Conservation (phyloP, 176 grass and related monocot genomes). For the Oryza meridionalis region DNA sequence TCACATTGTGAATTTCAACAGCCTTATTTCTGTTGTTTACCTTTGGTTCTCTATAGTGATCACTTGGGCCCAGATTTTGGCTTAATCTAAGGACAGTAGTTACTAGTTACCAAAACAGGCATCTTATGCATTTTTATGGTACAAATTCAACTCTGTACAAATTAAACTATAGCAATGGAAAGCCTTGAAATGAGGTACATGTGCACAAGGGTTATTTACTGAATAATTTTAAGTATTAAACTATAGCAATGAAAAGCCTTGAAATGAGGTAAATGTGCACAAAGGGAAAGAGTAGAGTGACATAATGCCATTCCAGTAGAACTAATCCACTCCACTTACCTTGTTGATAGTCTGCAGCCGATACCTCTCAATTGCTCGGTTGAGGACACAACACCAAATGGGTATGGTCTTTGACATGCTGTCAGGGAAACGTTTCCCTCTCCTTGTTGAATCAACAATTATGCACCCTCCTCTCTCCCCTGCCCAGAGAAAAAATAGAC, state of each 20-base stretch:
- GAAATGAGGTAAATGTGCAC: background rate
- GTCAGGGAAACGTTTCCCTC: conserved; percentile 89
- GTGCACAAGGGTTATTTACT: background rate
- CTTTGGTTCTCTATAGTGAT: background rate
- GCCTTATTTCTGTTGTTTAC: background rate
- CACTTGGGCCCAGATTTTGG: background rate
- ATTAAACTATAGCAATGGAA: background rate
- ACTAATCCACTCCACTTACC: conserved; percentile 10
- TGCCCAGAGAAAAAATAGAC: conserved; percentile 17
- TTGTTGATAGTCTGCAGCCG: conserved; percentile 21
- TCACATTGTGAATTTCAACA: conserved; percentile 27
- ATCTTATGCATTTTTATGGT: background rate
- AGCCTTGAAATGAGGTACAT: background rate
- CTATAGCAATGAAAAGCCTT: background rate
- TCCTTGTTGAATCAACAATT: conserved; percentile 92
- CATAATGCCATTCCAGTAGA: background rate
- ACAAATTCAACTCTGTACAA: background rate
- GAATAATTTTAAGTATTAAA: background rate
- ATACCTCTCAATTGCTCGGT: conserved; percentile 78
- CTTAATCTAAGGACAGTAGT: background rate
- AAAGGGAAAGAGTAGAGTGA: conserved; percentile 1
- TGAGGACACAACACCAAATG: conserved; percentile 87
- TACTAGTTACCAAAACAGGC: background rate
- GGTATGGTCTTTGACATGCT: conserved; percentile 99
- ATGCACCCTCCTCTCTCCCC: conserved; percentile 92